Base-by-base conservation (phyloP, 176 grass and related monocot species). In the Phoenix dactylifera region DNA sequence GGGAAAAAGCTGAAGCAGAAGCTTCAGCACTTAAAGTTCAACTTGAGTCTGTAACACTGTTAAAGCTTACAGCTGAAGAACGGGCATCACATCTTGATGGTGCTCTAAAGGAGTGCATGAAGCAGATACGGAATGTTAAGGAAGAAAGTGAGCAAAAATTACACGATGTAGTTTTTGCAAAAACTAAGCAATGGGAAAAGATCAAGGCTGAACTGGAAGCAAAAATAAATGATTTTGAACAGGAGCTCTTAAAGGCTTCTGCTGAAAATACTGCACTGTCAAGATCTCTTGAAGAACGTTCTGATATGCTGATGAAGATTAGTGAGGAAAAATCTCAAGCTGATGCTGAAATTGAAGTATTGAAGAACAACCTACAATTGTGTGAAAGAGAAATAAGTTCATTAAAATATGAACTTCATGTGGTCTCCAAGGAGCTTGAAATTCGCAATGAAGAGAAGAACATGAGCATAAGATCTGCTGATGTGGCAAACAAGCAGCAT, bases 1-100 rank as follows among this genome's bases (percentile, higher is more conserved):
- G 94, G 94, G 94, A 99, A 74, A 99, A 99, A 83, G 94, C 94
- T 58, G 88, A 99, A 93, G 76, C 82, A 14, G 94, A 99, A 71
- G 85, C 94, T 29, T 85, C 87, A 0, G 82, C 86, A 18, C 78
- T 99, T 49, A 99, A 99, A 77, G 18, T 83, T 78, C 88, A 99
- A 75, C 79, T 99, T 62, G 94, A 99, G 79, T 85, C 87, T 74
- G 88, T 99, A 26, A 99, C 88, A 67, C 35, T 99, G 22, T 78
- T 82, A 59, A 99, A 93, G 65, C 71, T 93, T 62, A 69, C 88
- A 52, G 85, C 85, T 66, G 94, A 99, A 69, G 88, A 99, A 78
- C 83, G 85, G 63, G 81, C 67, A 72, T 78, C 88, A 18, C 94
- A 99, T 77, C 82, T 99, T 50, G 94, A 99, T 83, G 82, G 88